Evolutionary conservation across 2,329 filamentous ascomycete genomes (phyloP), one percentile per base, ranked within the genome.

Genomic region (Scleromitrula shiraiana): DNA sequence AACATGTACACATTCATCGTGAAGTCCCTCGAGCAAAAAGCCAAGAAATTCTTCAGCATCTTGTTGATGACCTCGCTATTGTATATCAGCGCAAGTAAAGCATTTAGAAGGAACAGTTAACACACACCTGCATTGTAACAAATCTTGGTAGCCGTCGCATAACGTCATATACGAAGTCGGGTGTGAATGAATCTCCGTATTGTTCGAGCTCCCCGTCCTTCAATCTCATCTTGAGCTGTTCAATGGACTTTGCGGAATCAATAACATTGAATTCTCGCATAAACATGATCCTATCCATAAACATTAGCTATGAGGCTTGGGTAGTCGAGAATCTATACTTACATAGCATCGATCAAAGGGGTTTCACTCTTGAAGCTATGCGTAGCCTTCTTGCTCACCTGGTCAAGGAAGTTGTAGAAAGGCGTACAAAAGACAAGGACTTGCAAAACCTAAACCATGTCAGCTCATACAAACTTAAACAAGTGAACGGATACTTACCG

Each of bases 41-140:
- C 90, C 91, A 20, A 98, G 72, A 58, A 98, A 98, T 62, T 98
- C 93, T 63, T 98, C 89, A 1, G 93, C 93, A 69, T 98, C 93
- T 71, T 98, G 91, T 65, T 98, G 93, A 59, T 96, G 91, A 14
- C 93, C 93, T 52, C 89, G 85, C 83, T 89, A 55, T 35, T 51
- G 42, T 42, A 24, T 43, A 47, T 67, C 54, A 67, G 58, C 36
- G 12, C 29, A 39, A 29, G 14, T 24, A 15, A 39, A 1, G n/a
- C 20, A 22, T 40, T 4, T 1, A 35, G 15, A 20, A 41, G 17
- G 39, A 56, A 36, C 57, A 33, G 7, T n/a, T n/a, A 40, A 30
- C 12, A 71, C 82, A 66, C 73, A 89, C 85, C 64, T 86, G 83
- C 89, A 98, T 96, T 62, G 85, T 87, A 20, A 87, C 83, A 67